Conservation (phyloP, 2,329 filamentous ascomycete species). For the Diaporthe vaccinii region DNA sequence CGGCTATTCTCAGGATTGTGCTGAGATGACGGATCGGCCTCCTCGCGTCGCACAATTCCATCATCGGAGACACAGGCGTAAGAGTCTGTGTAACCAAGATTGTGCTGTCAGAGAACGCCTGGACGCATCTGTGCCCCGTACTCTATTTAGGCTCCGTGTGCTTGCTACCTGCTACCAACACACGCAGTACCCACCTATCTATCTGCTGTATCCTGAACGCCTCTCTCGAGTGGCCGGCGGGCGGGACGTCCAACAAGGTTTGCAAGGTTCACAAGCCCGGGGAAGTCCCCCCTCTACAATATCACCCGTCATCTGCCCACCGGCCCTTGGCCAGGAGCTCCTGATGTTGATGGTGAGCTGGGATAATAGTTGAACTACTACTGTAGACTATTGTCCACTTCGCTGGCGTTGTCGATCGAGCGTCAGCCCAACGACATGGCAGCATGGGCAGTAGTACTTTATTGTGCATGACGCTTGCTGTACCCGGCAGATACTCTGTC, state of each 20-base stretch:
- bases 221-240: constrained; percentile 6
- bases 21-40: constrained; percentile 28
- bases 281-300: background rate
- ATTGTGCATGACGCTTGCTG: constrained; percentile 18
- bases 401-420: constrained; percentile 19
- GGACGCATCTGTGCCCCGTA: constrained; percentile 19
- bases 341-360: background rate
- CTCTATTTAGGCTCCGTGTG: constrained; percentile 29
- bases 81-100: constrained; percentile 9
- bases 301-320: constrained; percentile 19
- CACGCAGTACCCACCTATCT: background rate
- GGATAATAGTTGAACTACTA: constrained; percentile 4
- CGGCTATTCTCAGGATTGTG: constrained; percentile 27
- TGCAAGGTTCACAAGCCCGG: constrained; percentile 19
- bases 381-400: background rate
- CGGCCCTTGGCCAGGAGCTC: constrained; percentile 22
- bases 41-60: constrained; percentile 27
- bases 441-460: background rate
- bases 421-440: constrained; percentile 24
- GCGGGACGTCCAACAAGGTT: constrained; percentile 10
- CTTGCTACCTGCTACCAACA: constrained; percentile 13
- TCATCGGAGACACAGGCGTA: constrained; percentile 16
- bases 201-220: background rate
- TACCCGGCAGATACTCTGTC: constrained; percentile 1
- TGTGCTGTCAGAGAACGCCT: constrained; percentile 22